These are phyloP conservation scores for Podospora sp. DNA, from an alignment of 495 filamentous ascomycete genomes.

Conservation along the genomic window DNA sequence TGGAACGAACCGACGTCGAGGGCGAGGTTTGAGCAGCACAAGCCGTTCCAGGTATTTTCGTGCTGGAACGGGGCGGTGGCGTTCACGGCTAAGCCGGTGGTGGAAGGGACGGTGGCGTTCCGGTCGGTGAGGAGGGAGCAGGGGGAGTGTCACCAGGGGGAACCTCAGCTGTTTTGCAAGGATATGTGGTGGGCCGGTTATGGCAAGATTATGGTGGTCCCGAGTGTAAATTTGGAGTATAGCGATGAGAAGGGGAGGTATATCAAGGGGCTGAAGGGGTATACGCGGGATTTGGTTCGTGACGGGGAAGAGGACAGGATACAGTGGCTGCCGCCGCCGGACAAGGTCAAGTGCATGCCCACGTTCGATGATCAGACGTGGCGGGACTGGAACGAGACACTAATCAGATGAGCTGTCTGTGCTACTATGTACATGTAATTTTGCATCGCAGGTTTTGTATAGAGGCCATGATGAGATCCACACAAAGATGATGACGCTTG, in stretches of 20 bases:
- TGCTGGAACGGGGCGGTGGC: slow-evolving; percentile 56
- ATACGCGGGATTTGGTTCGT: slow-evolving; percentile 29
- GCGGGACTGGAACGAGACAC: slow-evolving; percentile 31
- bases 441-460: no score
- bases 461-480: no score
- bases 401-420: neutral
- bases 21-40: slow-evolving; percentile 28
- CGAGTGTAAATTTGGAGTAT: slow-evolving; percentile 53
- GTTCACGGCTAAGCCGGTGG: slow-evolving; percentile 31
- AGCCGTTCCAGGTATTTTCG: slow-evolving; percentile 57
- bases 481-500: no score
- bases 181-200: slow-evolving; percentile 51
- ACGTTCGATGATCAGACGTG: slow-evolving; percentile 28
- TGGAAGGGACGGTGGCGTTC: slow-evolving; percentile 42
- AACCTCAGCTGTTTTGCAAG: slow-evolving; percentile 54
- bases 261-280: slow-evolving; percentile 48
- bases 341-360: slow-evolving; percentile 33
- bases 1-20: slow-evolving; percentile 42
- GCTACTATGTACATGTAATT: no score
- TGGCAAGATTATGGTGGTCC: slow-evolving; percentile 53
- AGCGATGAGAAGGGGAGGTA: slow-evolving; percentile 37
- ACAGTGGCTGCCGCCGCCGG: slow-evolving; percentile 30
- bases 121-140: slow-evolving; percentile 30
- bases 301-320: slow-evolving; percentile 23
- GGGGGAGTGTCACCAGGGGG: slow-evolving; percentile 50